Percentiles rank a stretch among this genome's conserved stretches.
Conservation (phyloP, 176 grass and related monocot genomes). For the Chrysopogon serrulatus region DNA sequence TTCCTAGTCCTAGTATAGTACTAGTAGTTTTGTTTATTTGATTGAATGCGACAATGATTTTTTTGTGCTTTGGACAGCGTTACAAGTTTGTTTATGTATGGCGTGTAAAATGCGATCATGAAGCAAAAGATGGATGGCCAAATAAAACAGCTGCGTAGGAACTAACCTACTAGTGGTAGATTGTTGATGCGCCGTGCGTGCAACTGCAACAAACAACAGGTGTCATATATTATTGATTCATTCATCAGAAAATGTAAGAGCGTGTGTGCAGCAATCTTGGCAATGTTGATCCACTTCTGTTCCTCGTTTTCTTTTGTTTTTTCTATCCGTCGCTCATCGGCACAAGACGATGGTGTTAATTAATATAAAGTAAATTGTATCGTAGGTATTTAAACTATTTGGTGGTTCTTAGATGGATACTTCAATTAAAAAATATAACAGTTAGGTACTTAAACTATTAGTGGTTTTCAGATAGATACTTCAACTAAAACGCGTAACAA, state of each 20-base stretch:
- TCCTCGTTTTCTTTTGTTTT: neutral
- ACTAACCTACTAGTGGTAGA: neutral
- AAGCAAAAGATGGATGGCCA: neutral
- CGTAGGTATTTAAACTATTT: no score
- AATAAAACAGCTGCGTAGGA: neutral
- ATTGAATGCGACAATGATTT: neutral
- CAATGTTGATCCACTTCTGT: neutral
- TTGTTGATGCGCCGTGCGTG: neutral
- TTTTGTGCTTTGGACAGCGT: neutral
- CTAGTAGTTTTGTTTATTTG: neutral
- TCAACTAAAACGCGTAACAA: no score
- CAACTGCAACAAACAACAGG: neutral
- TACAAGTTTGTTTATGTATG: neutral
- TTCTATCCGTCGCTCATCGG: no score
- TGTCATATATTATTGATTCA: neutral
- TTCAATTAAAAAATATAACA: no score
- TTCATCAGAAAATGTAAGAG: neutral
- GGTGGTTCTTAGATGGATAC: no score
- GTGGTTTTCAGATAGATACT: no score
- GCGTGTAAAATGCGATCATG: neutral
- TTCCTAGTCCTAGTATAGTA: no score
- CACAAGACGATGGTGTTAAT: no score
- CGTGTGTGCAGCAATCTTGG: neutral
- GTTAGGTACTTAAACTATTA: no score
- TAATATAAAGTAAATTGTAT: no score